Percentiles rank a stretch among this genome's conserved stretches.
These are phyloP conservation scores for Huntiella savannae DNA, from an alignment of 2,329 filamentous ascomycete genomes.

Conservation along the genomic window DNA sequence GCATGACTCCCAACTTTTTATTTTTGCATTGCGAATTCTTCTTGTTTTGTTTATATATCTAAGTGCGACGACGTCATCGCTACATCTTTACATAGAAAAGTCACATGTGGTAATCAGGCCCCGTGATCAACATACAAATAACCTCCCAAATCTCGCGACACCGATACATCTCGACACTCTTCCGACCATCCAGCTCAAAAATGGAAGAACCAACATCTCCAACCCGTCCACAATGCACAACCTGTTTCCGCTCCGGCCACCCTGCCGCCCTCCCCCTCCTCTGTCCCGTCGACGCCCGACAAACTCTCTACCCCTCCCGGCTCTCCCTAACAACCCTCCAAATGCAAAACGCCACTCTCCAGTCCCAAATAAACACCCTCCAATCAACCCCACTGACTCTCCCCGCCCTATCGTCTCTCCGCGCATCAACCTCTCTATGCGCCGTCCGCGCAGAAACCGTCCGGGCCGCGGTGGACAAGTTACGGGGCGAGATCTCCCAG, in stretches of 20 bases:
- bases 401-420: background rate
- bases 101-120: too few relatives aligned
- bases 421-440: background rate
- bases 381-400: slow-evolving; percentile 14
- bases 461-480: slow-evolving; percentile 41
- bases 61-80: too few relatives aligned
- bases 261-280: slow-evolving; percentile 41
- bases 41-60: too few relatives aligned
- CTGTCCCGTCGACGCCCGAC: slow-evolving; percentile 52
- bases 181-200: too few relatives aligned
- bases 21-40: too few relatives aligned
- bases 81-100: too few relatives aligned
- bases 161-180: too few relatives aligned
- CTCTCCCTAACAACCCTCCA: slow-evolving; percentile 39
- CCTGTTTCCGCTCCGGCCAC: slow-evolving; percentile 40
- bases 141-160: too few relatives aligned
- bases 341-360: slow-evolving; percentile 41
- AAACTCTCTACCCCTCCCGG: slow-evolving; percentile 44
- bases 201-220: background rate
- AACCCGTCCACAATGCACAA: slow-evolving; percentile 29
- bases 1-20: too few relatives aligned
- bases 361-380: slow-evolving; percentile 28
- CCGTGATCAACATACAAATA: too few relatives aligned
- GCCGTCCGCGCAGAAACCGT: slow-evolving; percentile 26
- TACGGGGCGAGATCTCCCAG: slow-evolving; percentile 41